Evolutionary conservation across 2,329 filamentous ascomycete species (phyloP), one percentile per base, ranked within the genome.

Genomic region (Colletotrichum sp.): DNA sequence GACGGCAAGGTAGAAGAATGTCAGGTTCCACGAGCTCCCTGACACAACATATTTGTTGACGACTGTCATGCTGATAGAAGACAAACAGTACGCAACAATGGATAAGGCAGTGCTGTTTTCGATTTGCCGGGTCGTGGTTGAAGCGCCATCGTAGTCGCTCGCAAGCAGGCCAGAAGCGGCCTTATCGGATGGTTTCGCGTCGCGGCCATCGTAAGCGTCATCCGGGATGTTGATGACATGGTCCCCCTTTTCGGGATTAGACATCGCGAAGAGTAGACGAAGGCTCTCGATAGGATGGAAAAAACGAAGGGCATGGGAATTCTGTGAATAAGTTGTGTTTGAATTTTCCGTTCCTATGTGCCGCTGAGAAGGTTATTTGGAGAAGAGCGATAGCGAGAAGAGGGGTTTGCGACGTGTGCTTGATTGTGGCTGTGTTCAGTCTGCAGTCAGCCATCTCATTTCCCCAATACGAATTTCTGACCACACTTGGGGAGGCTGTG

Each of bases 41-140:
- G 95, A 98, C 60, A 99, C 92, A 78, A 98, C 96, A 85, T 98
- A 99, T 90, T 99, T 99, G 89, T 99, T 99, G 85, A 98, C 97
- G n/a, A 98, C 95, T 9, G 97, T 99, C 97, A 99, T 99, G 85
- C 96, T 92, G 83, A 99, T 99, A 18, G 96, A 98, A 68, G 96
- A 95, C 81, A 94, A 89, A 86, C 97, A 99, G 89, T 99, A 99
- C 65, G 95, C 92, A 79, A 98, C 83, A 80, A 99, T 95, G 24
- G 96, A 96, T 63, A 97, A 84, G 60, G 91, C 88, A 16, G 96
- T 95, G 85, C 92, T 97, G 86, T 96, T 95, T 81, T 93, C 90
- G 77, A 95, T 84, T 80, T 15, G 24, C 55, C 55, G 7, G 21
- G 55, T 12, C 15, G 5, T n/a, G 18, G 9, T 18, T 18, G 55